Percentiles rank a stretch among this genome's conserved stretches.
phyloP scores from a whole-genome alignment of 192 early-diverging fungal genomes.

The Podila verticillata region DNA sequence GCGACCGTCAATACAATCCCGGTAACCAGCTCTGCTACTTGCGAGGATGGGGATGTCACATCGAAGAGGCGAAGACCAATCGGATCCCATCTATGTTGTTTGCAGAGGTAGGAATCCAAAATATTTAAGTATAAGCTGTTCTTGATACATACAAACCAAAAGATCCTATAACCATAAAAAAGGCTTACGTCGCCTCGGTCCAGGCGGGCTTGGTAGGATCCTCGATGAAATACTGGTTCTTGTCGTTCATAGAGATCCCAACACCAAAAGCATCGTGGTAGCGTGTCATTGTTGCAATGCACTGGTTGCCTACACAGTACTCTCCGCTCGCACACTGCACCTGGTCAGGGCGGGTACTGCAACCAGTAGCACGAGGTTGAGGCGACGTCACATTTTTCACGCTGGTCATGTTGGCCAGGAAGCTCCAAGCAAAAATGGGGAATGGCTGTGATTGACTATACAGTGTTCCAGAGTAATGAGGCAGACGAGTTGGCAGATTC shows the following conservation, averaged over 20 bases:
- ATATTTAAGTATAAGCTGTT: background rate
- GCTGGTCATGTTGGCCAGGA: conserved; percentile 53
- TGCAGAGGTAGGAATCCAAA: background rate
- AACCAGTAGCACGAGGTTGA: conserved; percentile 6
- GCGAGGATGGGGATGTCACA: conserved; percentile 49
- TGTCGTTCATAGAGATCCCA: conserved; percentile 54
- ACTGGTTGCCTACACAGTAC: conserved; percentile 55
- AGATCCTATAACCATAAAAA: background rate
- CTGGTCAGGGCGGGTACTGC: conserved; percentile 24
- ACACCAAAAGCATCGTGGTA: conserved; percentile 65
- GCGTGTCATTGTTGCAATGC: conserved; percentile 57
- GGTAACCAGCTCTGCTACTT: conserved; percentile 53
- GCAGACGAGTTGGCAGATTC: conserved; percentile 29
- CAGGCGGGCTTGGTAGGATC: conserved; percentile 58
- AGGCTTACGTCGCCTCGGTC: conserved; percentile 67
- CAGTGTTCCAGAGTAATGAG: conserved; percentile 59
- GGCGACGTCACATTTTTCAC: conserved; percentile 7
- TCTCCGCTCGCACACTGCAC: conserved; percentile 44
- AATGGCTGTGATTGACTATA: conserved; percentile 48
- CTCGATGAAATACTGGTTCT: conserved; percentile 43
- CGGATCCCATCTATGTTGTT: conserved; percentile 54
- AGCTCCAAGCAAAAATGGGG: conserved; percentile 59
- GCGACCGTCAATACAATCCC: conserved; percentile 51
- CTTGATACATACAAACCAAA: background rate
- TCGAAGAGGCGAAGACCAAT: conserved; percentile 53